Evolutionary conservation across 768 basidiomycete species (phyloP).

Genomic region (Kwoniella dendrophila): DNA sequence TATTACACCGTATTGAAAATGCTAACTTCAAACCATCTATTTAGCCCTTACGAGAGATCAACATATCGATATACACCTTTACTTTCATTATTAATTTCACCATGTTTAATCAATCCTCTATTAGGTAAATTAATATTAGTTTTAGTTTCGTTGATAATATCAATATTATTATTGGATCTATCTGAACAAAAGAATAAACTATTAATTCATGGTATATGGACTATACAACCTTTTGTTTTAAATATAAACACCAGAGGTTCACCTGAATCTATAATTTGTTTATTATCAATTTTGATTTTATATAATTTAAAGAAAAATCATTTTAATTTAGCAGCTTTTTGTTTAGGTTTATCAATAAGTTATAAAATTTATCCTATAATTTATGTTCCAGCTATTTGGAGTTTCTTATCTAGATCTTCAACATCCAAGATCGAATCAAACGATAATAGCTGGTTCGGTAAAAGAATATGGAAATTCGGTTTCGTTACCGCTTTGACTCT

Average conservation of each 20-base stretch:
- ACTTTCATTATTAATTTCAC: constrained; percentile 76
- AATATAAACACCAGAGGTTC: constrained; percentile 97
- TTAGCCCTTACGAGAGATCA: constrained; percentile 82
- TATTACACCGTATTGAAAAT: too few species aligned
- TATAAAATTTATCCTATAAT: constrained; percentile 98
- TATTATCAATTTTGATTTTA: constrained; percentile 73
- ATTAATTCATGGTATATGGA: constrained; percentile 62
- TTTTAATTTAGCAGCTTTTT: constrained; percentile 69
- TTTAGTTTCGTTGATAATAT: constrained; percentile 73
- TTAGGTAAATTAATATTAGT: constrained; percentile 93
- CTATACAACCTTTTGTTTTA: constrained; percentile 91
- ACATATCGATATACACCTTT: constrained; percentile 98
- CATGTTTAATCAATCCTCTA: constrained; percentile 79
- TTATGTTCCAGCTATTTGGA: constrained; percentile 78
- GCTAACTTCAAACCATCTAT: too few species aligned
- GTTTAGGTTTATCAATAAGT: constrained; percentile 81
- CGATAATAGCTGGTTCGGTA: constrained; percentile 56
- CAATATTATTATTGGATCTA: constrained; percentile 37
- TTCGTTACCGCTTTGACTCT: constrained; percentile 73
- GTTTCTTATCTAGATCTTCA: constrained; percentile 54
- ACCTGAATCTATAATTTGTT: constrained; percentile 82
- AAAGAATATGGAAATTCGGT: constrained; percentile 63
- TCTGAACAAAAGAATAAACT: constrained; percentile 14
- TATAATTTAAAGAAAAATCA: constrained; percentile 58
- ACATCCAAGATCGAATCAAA: too few species aligned